Evolutionary conservation across 768 basidiomycete genomes (phyloP), one percentile per base, ranked within the genome.

Genomic region (Termitomyces heimii): DNA sequence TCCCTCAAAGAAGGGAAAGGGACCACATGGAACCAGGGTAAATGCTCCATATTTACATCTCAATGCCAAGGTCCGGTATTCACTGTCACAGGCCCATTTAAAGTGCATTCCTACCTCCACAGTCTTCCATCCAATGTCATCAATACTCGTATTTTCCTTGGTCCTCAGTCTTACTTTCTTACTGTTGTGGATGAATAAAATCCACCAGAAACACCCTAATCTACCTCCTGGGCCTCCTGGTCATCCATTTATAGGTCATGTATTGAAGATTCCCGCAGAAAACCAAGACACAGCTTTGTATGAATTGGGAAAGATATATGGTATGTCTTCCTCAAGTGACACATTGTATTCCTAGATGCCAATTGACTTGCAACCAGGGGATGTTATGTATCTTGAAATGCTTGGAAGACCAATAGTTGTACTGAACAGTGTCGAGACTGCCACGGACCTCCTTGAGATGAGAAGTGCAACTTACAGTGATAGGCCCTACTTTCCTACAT

Each of bases 401-500:
- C 59, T 64, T 4, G 68, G 68, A 10, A 53, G 53, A 28, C 48
- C 62, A 0, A 60, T 67, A 34, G 58, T 71, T 28, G 51, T 71
- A 3, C 24, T 79, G 51, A 75, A 77, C 55, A 70, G 70, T 12
- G 54, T 65, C 0, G 60, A 76, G 42, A 67, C 72, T 8, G 74
- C 72, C 1, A 59, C 58, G 10, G 79, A 80, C 10, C 69, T 80
- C n/a, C 67, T 78, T 16, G 77, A 79, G 32, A 75, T 69, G 46
- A 64, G 75, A 35, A 70, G 71, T 18, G 45, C 62, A 18, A 75
- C 71, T 28, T 80, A 78, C 53, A 68, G 65, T 22, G 68, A 69
- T 45, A 65, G 72, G 20, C 68, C 71, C 14, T 37, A 34, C 35
- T 59, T 68, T 29, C 58, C 47, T 20, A 14, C 44, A 22, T 48